phyloP scores from a whole-genome alignment of 352 stramenopile species.

The Globisporangium cylindrosporum region DNA sequence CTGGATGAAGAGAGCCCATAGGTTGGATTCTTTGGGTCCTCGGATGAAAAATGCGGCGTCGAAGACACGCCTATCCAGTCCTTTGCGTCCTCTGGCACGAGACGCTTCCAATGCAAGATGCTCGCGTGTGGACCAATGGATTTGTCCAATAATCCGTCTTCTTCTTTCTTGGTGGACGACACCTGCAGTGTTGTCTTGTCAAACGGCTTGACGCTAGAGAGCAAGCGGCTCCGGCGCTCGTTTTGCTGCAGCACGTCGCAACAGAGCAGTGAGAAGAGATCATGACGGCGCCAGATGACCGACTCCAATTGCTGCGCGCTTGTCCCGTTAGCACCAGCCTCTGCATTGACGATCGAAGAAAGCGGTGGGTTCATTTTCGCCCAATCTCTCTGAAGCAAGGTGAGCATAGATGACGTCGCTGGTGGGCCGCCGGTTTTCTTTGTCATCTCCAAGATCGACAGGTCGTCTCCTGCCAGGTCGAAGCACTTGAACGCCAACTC shows the following conservation, averaged over 20 bases:
- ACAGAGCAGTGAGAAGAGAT: slow-evolving; percentile 66
- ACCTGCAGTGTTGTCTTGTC: slow-evolving; percentile 35
- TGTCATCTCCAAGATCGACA: slow-evolving; percentile 52
- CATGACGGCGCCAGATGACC: slow-evolving; percentile 28
- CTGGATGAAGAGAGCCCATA: slow-evolving; percentile 40
- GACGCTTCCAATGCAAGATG: slow-evolving; percentile 62
- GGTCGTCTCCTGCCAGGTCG: slow-evolving; percentile 68
- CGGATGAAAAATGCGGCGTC: slow-evolving; percentile 42
- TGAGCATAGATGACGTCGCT: slow-evolving; percentile 25
- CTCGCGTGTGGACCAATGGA: slow-evolving; percentile 21
- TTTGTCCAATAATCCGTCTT: neutral
- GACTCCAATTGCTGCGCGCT: slow-evolving; percentile 15
- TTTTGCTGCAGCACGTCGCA: slow-evolving; percentile 53
- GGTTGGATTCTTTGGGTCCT: slow-evolving; percentile 55
- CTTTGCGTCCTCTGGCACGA: slow-evolving; percentile 64
- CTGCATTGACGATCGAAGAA: slow-evolving; percentile 35
- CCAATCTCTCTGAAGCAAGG: slow-evolving; percentile 53
- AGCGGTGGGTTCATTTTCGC: slow-evolving; percentile 50
- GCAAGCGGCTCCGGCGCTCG: slow-evolving; percentile 65
- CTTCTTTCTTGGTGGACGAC: neutral
- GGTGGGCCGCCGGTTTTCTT: slow-evolving; percentile 21
- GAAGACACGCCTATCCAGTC: slow-evolving; percentile 49
- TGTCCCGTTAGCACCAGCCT: neutral
- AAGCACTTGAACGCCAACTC: slow-evolving; percentile 59
- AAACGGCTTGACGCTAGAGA: slow-evolving; percentile 45